phyloP scores from a whole-genome alignment of 2,329 filamentous ascomycete species.

The Hortaea werneckii region DNA sequence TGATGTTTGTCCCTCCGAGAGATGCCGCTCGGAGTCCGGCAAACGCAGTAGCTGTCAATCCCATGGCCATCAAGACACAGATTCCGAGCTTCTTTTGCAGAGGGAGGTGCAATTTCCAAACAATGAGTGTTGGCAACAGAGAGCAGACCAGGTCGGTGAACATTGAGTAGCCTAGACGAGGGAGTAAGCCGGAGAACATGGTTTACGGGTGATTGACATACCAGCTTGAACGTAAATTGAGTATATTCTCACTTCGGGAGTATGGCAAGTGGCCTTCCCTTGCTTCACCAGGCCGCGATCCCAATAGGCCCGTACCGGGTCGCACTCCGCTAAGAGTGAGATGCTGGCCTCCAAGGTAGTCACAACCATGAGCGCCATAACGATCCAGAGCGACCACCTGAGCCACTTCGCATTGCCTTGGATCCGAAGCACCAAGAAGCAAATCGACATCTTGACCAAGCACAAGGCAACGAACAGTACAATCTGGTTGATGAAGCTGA shows the following conservation, averaged over 20 bases:
- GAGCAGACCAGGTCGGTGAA: constrained; percentile 19
- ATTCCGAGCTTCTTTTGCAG: constrained; percentile 16
- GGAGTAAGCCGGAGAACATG: too few species aligned
- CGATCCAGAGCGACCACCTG: constrained; percentile 21
- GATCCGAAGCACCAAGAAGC: constrained; percentile 33
- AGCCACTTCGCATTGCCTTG: constrained; percentile 25
- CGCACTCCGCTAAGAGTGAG: constrained; percentile 19
- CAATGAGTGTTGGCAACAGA: constrained; percentile 15
- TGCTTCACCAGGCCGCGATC: background rate
- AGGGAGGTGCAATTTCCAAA: constrained; percentile 17
- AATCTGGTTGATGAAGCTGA: constrained; percentile 30
- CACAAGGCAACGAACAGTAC: constrained; percentile 32
- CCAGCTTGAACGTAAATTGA: constrained; percentile 21
- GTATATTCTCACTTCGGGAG: constrained; percentile 18
- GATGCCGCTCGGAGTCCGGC: constrained; percentile 16
- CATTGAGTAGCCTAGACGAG: constrained; percentile 9
- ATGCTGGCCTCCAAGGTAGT: constrained; percentile 15
- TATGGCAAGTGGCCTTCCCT: constrained; percentile 14
- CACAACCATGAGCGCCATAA: constrained; percentile 15
- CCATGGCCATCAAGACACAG: constrained; percentile 19
- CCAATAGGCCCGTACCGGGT: constrained; percentile 19
- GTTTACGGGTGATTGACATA: constrained; percentile 10
- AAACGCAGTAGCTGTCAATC: constrained; percentile 6
- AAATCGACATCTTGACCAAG: constrained; percentile 34
- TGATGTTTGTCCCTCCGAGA: constrained; percentile 11